These are phyloP conservation scores for Neofusicoccum umdonicola DNA, from an alignment of 2,329 filamentous ascomycete genomes.

Conservation along the genomic window DNA sequence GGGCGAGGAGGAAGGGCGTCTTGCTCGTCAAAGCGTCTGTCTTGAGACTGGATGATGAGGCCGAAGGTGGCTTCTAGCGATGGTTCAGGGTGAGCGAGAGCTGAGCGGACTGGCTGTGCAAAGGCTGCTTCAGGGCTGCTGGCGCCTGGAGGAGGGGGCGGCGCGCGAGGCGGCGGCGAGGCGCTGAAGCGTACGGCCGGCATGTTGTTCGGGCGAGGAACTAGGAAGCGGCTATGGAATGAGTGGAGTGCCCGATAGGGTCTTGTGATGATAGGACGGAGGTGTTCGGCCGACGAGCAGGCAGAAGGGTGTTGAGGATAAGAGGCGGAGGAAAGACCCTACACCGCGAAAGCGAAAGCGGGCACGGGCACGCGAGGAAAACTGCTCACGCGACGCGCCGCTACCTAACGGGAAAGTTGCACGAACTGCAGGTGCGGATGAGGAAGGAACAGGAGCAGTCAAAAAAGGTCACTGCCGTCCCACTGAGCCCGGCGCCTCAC, in stretches of 20 bases:
- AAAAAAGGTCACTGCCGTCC: neutral
- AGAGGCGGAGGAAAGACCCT: neutral
- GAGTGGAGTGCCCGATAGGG: neutral
- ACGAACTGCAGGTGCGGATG: neutral
- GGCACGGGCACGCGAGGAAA: neutral
- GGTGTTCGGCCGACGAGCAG: constrained; percentile 4
- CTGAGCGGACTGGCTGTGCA: neutral
- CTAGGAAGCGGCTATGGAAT: neutral
- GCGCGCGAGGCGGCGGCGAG: neutral
- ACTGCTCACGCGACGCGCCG: neutral
- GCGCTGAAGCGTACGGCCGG: constrained; percentile 13
- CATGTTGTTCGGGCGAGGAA: neutral
- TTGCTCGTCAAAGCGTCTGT: neutral
- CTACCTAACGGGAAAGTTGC: neutral
- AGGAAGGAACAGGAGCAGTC: neutral
- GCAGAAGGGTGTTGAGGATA: neutral
- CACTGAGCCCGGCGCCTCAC: neutral
- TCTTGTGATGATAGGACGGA: neutral
- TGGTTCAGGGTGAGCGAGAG: neutral
- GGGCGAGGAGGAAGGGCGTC: neutral
- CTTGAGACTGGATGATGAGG: constrained; percentile 8
- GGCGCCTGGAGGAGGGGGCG: neutral
- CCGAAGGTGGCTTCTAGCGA: constrained; percentile 7
- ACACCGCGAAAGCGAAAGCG: neutral
- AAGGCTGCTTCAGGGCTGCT: neutral